Evolutionary conservation across 352 stramenopile genomes (phyloP), one percentile per base, ranked within the genome.

Genomic region (Phytopythium chamaehyphon): DNA sequence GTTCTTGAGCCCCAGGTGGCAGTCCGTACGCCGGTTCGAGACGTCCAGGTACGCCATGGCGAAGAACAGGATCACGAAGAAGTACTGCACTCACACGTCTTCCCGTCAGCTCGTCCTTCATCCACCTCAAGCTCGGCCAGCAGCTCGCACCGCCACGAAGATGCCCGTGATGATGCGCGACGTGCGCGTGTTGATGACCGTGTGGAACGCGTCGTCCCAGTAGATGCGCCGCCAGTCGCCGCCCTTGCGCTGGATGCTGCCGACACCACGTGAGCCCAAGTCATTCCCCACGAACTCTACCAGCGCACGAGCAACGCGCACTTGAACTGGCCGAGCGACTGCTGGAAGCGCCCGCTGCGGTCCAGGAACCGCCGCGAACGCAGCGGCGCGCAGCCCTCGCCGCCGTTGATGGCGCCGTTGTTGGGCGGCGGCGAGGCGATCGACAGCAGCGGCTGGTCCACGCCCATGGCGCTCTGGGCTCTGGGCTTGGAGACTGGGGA

Each of bases 131-230:
- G n/a, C n/a, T n/a, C n/a, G n/a, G n/a, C 40, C 57, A 47, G 7
- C 47, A 48, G 24, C 14, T 67, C 81, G 31, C 42, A 92, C 83
- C 50, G 76, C 61, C 24, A 83, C 40, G 59, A 92, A 91, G 55
- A 94, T 86, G 24, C 81, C 83, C 47, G 66, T 76, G 51, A 92
- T 68, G 43, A 94, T 91, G 44, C 76, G 73, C 48, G 74, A 88
- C 23, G 84, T 92, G 59, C 76, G 73, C 35, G 84, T 94, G 68
- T 94, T 89, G 59, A 94, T 89, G 23, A 94, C 66, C 38, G 84
- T 92, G 65, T 94, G 83, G 73, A 92, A 94, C 26, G 86, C 63
- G 55, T 94, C 83, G 23, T 94, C 71, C 59, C 69, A 88, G 68
- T 94, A 94, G 58, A 91, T 86, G 56, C 76, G 69, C 18, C 81